Conservation (phyloP, 2,329 filamentous ascomycete species). For the Sclerotinia sclerotiorum region DNA sequence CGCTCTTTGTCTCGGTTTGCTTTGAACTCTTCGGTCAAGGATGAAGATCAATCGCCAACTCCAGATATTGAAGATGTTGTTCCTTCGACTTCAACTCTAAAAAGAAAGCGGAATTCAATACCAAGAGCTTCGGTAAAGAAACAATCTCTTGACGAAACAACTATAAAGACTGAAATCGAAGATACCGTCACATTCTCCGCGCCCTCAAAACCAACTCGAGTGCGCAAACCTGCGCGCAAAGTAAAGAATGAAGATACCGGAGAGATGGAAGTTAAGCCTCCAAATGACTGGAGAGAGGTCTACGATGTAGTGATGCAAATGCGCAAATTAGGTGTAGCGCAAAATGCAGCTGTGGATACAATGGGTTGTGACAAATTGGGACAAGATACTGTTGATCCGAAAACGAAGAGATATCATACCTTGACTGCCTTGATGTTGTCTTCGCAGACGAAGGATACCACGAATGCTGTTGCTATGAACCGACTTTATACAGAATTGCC, state of each 20-base stretch:
- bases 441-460: constrained; percentile 73
- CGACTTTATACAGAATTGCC: constrained; percentile 62
- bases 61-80: constrained; percentile 60
- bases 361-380: constrained; percentile 53
- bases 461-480: constrained; percentile 66
- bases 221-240: constrained; percentile 51
- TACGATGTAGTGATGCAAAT: constrained; percentile 78
- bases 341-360: constrained; percentile 87
- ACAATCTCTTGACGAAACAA: constrained; percentile 44
- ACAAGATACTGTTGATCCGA: constrained; percentile 19
- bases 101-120: constrained; percentile 48
- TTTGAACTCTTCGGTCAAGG: constrained; percentile 38
- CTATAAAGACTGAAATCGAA: constrained; percentile 46
- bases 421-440: constrained; percentile 70
- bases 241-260: constrained; percentile 46
- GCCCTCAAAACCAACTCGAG: constrained; percentile 38
- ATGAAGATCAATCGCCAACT: constrained; percentile 28
- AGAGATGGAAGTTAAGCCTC: constrained; percentile 52
- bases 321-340: constrained; percentile 58
- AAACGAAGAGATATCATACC: constrained; percentile 60
- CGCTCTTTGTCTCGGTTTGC: constrained; percentile 52
- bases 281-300: constrained; percentile 79
- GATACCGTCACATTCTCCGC: constrained; percentile 37
- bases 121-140: constrained; percentile 44
- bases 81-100: constrained; percentile 39